Evolutionary conservation across 495 filamentous ascomycete species (phyloP), one percentile per base, ranked within the genome.

Genomic region (Xylaria curta): DNA sequence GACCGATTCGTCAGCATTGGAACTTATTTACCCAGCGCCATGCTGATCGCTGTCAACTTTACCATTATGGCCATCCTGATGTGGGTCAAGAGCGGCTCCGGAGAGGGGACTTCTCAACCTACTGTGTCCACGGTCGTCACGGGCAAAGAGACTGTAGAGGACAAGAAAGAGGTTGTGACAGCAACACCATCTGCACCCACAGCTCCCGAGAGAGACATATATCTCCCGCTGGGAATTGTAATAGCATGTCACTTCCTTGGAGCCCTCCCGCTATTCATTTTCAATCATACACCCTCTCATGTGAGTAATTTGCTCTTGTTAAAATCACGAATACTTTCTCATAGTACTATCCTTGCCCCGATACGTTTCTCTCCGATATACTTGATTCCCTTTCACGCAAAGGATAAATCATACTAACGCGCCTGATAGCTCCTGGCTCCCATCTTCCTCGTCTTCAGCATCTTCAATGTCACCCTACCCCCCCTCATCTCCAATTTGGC

Each of bases 1-100:
- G 91, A 96, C 66, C 89, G 94, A 9, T 99, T 98, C 80, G 97
- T 98, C 67, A 98, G 95, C 80, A 99, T 99, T 72, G 96, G 96
- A 24, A 99, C 96, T 1, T 99, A 99, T 76, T 85, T 99, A 6
- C 96, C 97, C 5, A 97, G 94, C 80, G 96, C 95, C 8, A 98
- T 99, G 97, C 82, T 98, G 36, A 87, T 99, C 68, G 97, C 97
- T 9, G 91, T 87, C 28, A 98, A 95, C 78, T 98, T 98, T 73
- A 97, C 93, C 24, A 95, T 99, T 82, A 97, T 93, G 86, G 93
- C 95, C 9, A 96, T 99, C 74, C 90, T 91, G 6, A 82, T 98
- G 38, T 99, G 96, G 96, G 85, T 97, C 61, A 89, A 93, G 78
- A 96, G 92, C 70, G 96, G 95, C 71, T 82, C 86, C 46, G 76